phyloP scores from a whole-genome alignment of 2,329 filamentous ascomycete species.

The Sporothrix phasma region DNA sequence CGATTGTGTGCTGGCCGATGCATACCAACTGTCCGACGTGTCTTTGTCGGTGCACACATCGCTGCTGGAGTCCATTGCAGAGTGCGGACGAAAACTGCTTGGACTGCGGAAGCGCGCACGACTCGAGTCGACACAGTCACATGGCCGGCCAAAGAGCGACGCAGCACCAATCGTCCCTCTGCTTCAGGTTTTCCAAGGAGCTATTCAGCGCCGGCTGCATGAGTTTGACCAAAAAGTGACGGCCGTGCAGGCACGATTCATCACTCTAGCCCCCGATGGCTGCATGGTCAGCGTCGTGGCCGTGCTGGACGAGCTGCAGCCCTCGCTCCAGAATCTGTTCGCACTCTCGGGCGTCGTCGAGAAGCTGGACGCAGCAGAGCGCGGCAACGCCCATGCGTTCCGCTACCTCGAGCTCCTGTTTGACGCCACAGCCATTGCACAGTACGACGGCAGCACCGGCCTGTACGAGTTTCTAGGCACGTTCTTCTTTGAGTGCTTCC shows the following conservation, averaged over 20 bases:
- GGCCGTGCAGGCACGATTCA: slow-evolving; percentile 48
- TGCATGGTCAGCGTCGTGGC: slow-evolving; percentile 55
- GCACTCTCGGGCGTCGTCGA: slow-evolving; percentile 53
- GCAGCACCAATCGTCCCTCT: slow-evolving; percentile 35
- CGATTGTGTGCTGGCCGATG: slow-evolving; percentile 30
- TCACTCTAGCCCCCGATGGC: slow-evolving; percentile 36
- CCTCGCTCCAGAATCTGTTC: slow-evolving; percentile 44
- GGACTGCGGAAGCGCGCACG: slow-evolving; percentile 36
- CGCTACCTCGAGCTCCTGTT: slow-evolving; percentile 72
- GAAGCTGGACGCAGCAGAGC: slow-evolving; percentile 38
- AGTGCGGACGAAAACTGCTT: slow-evolving; percentile 36
- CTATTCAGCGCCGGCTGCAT: slow-evolving; percentile 46
- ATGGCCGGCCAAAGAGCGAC: slow-evolving; percentile 28
- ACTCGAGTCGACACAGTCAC: slow-evolving; percentile 15
- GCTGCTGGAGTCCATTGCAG: slow-evolving; percentile 37
- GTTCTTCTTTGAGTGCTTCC: slow-evolving; percentile 73
- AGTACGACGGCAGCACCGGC: slow-evolving; percentile 54
- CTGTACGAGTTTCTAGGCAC: slow-evolving; percentile 54
- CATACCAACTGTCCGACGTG: slow-evolving; percentile 39
- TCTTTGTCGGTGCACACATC: slow-evolving; percentile 42
- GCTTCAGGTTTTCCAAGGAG: slow-evolving; percentile 61
- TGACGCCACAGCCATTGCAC: slow-evolving; percentile 56
- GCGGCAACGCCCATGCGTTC: slow-evolving; percentile 45
- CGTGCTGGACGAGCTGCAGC: slow-evolving; percentile 47
- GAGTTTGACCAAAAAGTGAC: slow-evolving; percentile 51